These are phyloP conservation scores for Erodium trifolium DNA, from an alignment of 441 rosid species.

Conservation along the genomic window DNA sequence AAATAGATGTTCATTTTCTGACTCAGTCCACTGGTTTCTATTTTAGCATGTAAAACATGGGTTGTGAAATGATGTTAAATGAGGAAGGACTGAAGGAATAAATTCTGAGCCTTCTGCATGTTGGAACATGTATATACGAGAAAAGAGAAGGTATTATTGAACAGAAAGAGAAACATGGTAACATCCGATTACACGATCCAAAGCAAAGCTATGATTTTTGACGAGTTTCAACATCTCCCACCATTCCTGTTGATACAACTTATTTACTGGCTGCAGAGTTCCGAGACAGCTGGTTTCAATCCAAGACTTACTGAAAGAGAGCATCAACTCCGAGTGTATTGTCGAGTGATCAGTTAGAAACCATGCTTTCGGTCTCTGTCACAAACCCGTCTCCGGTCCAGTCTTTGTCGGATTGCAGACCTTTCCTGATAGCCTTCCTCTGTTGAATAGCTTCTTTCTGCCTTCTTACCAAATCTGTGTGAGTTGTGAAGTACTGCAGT, in stretches of 20 bases:
- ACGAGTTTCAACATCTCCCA: background rate
- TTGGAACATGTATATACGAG: background rate
- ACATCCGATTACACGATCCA: background rate
- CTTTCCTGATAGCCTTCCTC: constrained; percentile 61
- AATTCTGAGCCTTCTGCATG: too few species aligned
- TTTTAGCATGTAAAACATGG: too few species aligned
- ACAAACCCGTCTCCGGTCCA: constrained; percentile 98
- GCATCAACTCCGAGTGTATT: background rate
- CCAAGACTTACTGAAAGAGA: background rate
- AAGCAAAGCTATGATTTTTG: background rate
- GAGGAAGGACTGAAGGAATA: too few species aligned
- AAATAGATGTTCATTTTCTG: background rate
- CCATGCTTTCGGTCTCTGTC: constrained; percentile 89
- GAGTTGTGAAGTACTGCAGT: constrained; percentile 81
- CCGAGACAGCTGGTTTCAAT: background rate
- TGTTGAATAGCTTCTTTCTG: constrained; percentile 72
- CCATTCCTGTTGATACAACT: background rate
- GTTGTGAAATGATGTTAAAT: too few species aligned
- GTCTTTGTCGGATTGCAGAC: constrained; percentile 86
- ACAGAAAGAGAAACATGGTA: background rate
- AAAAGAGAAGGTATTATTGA: background rate
- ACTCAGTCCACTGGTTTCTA: too few species aligned
- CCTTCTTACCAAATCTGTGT: constrained; percentile 65
- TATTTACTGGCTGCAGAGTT: constrained; percentile 3
- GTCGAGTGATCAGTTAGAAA: constrained; percentile 37